phyloP scores from a whole-genome alignment of 2,329 filamentous ascomycete genomes.

The Colletotrichum sp. region DNA sequence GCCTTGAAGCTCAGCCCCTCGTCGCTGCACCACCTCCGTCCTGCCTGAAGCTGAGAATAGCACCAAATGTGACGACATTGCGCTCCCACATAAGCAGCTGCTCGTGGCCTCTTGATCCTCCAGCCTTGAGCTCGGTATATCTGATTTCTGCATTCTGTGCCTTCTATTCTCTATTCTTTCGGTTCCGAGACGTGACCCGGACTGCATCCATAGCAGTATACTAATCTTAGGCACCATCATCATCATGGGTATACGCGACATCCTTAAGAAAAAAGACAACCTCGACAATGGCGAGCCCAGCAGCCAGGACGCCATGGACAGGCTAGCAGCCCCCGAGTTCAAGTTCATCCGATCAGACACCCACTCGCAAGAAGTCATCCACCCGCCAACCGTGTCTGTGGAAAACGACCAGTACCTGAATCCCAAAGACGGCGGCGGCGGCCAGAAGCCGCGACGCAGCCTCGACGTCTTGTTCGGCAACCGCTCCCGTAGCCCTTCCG shows the following conservation, averaged over 20 bases:
- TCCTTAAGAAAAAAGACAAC: constrained; percentile 59
- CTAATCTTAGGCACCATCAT: constrained; percentile 35
- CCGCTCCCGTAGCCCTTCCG: constrained; percentile 55
- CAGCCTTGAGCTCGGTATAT: background rate
- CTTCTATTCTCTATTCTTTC: background rate
- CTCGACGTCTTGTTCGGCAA: constrained; percentile 49
- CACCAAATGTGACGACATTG: constrained; percentile 1
- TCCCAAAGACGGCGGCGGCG: constrained; percentile 29
- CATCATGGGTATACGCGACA: constrained; percentile 56
- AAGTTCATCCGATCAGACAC: constrained; percentile 88
- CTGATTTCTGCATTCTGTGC: background rate
- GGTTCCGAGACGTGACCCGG: background rate
- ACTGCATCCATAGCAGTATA: background rate
- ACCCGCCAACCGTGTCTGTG: constrained; percentile 58
- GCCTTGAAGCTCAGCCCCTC: constrained; percentile 11
- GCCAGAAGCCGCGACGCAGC: constrained; percentile 42
- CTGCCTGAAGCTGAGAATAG: constrained; percentile 13
- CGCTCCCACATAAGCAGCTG: background rate
- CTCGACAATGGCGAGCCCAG: constrained; percentile 38
- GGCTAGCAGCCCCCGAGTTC: constrained; percentile 64
- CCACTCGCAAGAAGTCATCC: constrained; percentile 76
- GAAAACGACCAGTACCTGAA: constrained; percentile 28
- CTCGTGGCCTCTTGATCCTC: background rate
- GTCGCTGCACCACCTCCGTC: background rate
- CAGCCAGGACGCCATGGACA: constrained; percentile 36